A percentile compares a stretch with the other conserved stretches of the same genome.
Conservation (phyloP, 345 rosid genomes). For the Dimocarpus longan region DNA sequence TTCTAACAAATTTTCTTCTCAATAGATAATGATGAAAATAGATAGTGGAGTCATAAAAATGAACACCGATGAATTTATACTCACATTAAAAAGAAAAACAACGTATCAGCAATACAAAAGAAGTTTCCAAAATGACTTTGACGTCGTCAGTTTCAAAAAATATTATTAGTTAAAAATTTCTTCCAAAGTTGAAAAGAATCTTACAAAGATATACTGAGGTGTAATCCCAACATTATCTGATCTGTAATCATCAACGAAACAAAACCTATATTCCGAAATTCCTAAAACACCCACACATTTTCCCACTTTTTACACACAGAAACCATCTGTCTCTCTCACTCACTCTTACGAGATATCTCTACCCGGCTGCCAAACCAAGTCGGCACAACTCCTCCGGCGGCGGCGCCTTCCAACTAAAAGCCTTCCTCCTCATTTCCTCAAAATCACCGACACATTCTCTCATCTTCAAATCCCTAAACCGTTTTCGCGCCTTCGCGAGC, state of each 20-base stretch:
- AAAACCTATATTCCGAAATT: not conserved
- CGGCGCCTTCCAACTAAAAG: conserved; percentile 70
- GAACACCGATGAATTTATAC: too few species aligned
- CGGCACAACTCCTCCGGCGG: conserved; percentile 63
- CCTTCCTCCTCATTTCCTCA: conserved; percentile 45
- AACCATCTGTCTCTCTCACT: not conserved
- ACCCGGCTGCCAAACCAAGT: conserved; percentile 34
- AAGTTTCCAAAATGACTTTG: too few species aligned
- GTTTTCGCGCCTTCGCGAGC: conserved; percentile 54
- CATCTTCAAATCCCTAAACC: conserved; percentile 30
- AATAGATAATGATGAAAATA: too few species aligned
- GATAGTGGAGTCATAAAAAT: too few species aligned
- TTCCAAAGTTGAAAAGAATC: not conserved
- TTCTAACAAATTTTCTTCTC: too few species aligned
- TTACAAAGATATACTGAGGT: not conserved
- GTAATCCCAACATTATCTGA: not conserved
- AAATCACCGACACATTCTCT: conserved; percentile 60
- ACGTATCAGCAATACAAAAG: too few species aligned
- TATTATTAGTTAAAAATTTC: too few species aligned
- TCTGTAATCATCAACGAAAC: too few species aligned
- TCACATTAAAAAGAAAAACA: too few species aligned
- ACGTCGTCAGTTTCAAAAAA: too few species aligned
- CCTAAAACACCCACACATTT: not conserved
- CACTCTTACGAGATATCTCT: not conserved
- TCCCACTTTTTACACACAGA: conserved; percentile 18